Conservation (phyloP, 176 grass and related monocot species). For the Phoenix dactylifera region DNA sequence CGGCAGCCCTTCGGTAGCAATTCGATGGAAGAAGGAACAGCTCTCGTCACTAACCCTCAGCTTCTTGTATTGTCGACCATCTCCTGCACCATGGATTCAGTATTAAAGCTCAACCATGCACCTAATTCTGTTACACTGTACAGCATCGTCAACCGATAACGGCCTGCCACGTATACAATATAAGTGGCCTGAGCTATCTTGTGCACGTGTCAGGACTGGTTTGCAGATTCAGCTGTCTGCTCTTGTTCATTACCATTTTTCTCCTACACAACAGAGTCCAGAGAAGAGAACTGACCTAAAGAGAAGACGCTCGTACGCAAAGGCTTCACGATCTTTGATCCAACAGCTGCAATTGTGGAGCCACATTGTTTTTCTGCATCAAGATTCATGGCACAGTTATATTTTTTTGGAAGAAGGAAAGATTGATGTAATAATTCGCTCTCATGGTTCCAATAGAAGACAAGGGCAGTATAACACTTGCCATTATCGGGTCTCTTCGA, state of each 20-base stretch:
- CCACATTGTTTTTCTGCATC: conserved; percentile 22
- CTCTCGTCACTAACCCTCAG: not conserved
- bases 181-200: no score
- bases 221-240: not conserved
- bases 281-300: not conserved
- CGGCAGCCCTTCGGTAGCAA: conserved; percentile 14
- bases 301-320: conserved; percentile 52
- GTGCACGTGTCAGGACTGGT: no score
- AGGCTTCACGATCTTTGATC: conserved; percentile 69
- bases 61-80: not conserved
- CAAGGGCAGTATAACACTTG: no score
- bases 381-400: conserved; percentile 8
- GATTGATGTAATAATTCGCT: no score
- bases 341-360: not conserved
- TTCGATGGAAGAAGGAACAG: not conserved
- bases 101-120: no score
- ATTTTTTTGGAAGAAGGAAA: no score
- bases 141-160: no score
- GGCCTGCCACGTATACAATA: no score
- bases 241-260: conserved; percentile 11
- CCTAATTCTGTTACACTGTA: no score
- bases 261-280: not conserved
- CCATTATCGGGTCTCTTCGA: conserved; percentile 42
- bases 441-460: no score
- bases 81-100: not conserved